A percentile compares a stretch with the other conserved stretches of the same genome.
Evolutionary conservation across 2,329 filamentous ascomycete species (phyloP).

Genomic region (Aspergillus melleus): DNA sequence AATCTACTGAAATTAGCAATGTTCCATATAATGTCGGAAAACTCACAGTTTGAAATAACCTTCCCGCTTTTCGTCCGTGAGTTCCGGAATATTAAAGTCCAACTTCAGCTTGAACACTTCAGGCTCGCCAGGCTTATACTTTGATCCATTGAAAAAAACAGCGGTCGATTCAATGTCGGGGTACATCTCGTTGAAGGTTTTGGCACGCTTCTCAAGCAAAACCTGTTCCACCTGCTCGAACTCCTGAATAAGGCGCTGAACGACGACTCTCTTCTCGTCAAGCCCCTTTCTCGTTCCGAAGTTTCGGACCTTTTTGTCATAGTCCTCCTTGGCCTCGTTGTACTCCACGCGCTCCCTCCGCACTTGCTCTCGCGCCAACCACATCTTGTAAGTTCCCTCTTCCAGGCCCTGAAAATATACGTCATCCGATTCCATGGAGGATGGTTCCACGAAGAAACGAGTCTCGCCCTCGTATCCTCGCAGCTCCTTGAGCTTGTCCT

Average conservation of each 20-base stretch:
- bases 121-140: not conserved
- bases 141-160: not conserved
- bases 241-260: conserved; percentile 52
- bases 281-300: conserved; percentile 25
- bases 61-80: conserved; percentile 54
- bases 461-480: conserved; percentile 45
- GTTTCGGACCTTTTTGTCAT: not conserved
- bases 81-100: conserved; percentile 50
- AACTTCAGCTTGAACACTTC: conserved; percentile 53
- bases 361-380: conserved; percentile 47
- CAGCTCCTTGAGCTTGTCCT: conserved; percentile 53
- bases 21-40: conserved; percentile 32
- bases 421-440: conserved; percentile 43
- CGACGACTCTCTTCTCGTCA: conserved; percentile 57
- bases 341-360: conserved; percentile 38
- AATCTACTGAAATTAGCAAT: conserved; percentile 39
- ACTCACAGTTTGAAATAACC: conserved; percentile 66
- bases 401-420: conserved; percentile 54
- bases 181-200: conserved; percentile 65
- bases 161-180: conserved; percentile 44
- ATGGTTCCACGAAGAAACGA: conserved; percentile 8
- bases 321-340: conserved; percentile 37
- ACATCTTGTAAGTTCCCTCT: conserved; percentile 62
- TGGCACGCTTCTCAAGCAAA: conserved; percentile 61
- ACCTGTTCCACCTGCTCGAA: conserved; percentile 57